Conservation (phyloP, 1,284 basidiomycete genomes). For the Trichosporon coremiiforme region DNA sequence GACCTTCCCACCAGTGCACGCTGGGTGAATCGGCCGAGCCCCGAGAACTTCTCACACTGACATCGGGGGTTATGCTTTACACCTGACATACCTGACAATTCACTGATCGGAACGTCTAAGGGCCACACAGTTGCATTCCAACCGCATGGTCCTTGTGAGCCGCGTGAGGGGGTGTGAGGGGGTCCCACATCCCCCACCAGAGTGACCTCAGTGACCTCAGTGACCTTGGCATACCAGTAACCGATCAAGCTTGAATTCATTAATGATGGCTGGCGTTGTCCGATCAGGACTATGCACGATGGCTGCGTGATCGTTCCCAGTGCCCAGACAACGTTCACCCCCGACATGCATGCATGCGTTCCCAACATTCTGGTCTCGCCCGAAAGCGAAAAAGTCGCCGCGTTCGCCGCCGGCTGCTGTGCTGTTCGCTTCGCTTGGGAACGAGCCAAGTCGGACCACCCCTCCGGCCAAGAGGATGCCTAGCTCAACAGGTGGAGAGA, state of each 20-base stretch:
- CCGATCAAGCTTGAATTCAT: conserved; percentile 20
- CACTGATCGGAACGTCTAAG: conserved; percentile 11
- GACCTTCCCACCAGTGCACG: not conserved
- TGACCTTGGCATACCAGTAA: conserved; percentile 13
- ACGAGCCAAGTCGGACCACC: not conserved
- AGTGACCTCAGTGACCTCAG: conserved; percentile 5
- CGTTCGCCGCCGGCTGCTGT: not conserved
- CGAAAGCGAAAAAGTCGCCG: no score
- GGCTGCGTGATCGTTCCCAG: conserved; percentile 1
- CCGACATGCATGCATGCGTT: not conserved
- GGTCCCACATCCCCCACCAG: not conserved
- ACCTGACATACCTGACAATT: conserved; percentile 10
- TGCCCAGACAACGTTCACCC: not conserved
- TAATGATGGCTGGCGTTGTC: conserved; percentile 14
- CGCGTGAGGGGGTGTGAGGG: not conserved
- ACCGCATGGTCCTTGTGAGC: conserved; percentile 10
- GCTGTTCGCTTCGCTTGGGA: not conserved
- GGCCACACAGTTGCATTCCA: not conserved
- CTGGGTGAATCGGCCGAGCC: not conserved
- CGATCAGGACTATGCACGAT: conserved; percentile 11
- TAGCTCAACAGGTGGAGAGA: not conserved
- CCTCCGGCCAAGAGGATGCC: not conserved
- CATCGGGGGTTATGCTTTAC: not conserved
- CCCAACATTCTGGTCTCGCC: not conserved
- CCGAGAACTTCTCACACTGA: conserved; percentile 2